Percentiles rank a stretch among this genome's conserved stretches.
Conservation (phyloP, 2,329 filamentous ascomycete species). For the Sphaerulina populicola region DNA sequence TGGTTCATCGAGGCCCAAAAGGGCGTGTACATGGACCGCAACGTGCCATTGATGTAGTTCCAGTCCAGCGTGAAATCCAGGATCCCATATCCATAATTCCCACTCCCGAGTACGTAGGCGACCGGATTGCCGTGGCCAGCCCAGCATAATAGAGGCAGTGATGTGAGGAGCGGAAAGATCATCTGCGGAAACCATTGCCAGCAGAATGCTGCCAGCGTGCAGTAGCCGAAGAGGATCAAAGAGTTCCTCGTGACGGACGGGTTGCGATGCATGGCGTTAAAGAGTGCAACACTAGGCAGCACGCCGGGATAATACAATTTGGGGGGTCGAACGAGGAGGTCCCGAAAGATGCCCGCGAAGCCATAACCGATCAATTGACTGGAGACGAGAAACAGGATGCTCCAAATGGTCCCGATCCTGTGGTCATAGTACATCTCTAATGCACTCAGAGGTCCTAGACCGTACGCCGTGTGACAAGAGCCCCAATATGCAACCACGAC, state of each 20-base stretch:
- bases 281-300: conserved; percentile 7
- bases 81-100: conserved; percentile 8
- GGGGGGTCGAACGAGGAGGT: conserved; percentile 49
- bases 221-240: background rate
- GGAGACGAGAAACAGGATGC: too few relatives aligned
- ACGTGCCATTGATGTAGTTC: too few relatives aligned
- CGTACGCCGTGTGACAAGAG: too few relatives aligned
- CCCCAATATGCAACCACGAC: too few relatives aligned
- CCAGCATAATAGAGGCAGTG: conserved; percentile 28
- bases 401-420: too few relatives aligned
- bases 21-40: too few relatives aligned
- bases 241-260: conserved; percentile 7
- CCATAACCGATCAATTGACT: too few relatives aligned
- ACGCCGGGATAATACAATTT: conserved; percentile 73
- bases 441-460: too few relatives aligned
- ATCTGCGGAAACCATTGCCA: conserved; percentile 31
- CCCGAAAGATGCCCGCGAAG: too few relatives aligned
- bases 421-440: too few relatives aligned
- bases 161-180: conserved; percentile 27
- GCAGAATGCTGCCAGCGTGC: conserved; percentile 21
- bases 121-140: conserved; percentile 30
- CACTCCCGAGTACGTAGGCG: conserved; percentile 28
- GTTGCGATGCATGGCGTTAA: conserved; percentile 12
- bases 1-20: too few relatives aligned
- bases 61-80: too few relatives aligned